Percentiles rank a stretch among this genome's conserved stretches.
Conservation (phyloP, 805 yeast species). For the Yarrowia sp. region DNA sequence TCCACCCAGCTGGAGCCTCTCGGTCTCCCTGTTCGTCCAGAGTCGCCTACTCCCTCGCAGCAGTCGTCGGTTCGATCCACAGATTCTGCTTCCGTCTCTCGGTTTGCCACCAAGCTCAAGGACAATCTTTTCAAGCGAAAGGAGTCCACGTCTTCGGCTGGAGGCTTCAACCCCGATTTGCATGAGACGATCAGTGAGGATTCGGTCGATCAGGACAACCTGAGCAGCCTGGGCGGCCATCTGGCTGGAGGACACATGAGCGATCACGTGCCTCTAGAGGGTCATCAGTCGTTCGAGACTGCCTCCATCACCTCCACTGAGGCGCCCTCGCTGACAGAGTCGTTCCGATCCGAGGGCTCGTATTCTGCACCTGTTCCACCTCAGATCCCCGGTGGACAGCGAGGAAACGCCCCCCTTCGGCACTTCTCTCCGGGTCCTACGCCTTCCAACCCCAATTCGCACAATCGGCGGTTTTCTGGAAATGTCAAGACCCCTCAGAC, state of each 20-base stretch:
- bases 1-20: conserved; percentile 36
- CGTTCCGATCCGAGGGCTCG: conserved; percentile 30
- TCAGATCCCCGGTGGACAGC: conserved; percentile 26
- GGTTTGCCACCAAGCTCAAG: conserved; percentile 38
- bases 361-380: conserved; percentile 34
- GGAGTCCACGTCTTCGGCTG: not conserved
- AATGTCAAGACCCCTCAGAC: conserved; percentile 6
- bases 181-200: conserved; percentile 11
- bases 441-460: conserved; percentile 24
- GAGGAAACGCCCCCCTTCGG: conserved; percentile 24
- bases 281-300: not conserved
- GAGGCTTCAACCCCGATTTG: conserved; percentile 16
- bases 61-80: conserved; percentile 36
- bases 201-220: not conserved
- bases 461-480: conserved; percentile 34
- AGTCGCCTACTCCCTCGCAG: conserved; percentile 35
- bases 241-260: not conserved
- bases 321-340: conserved; percentile 24
- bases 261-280: conserved; percentile 17
- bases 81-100: conserved; percentile 27
- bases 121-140: conserved; percentile 36
- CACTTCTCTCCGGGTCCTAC: conserved; percentile 39
- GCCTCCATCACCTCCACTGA: conserved; percentile 26
- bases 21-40: conserved; percentile 28
- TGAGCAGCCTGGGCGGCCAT: not conserved